These are phyloP conservation scores for Elongisporangium senticosum DNA, from an alignment of 352 stramenopile genomes.

Conservation along the genomic window DNA sequence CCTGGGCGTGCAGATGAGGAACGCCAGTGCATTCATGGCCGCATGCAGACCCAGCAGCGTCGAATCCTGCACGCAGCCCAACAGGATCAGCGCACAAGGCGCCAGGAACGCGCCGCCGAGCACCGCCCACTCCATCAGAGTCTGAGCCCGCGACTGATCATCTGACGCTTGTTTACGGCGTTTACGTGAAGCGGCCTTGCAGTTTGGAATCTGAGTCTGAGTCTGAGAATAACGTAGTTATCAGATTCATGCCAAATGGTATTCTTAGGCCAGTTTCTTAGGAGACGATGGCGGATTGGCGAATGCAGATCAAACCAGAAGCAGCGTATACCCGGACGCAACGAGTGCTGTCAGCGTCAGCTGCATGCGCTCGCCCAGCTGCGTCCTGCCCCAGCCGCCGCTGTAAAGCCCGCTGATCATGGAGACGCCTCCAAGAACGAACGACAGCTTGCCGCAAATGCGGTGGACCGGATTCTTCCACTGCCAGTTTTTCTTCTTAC, in stretches of 20 bases:
- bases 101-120: conserved; percentile 43
- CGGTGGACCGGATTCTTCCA: conserved; percentile 66
- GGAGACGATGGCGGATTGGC: conserved; percentile 6
- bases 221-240: no score
- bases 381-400: conserved; percentile 36
- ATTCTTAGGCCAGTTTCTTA: background rate
- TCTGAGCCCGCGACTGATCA: background rate
- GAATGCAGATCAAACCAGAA: conserved; percentile 35
- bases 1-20: conserved; percentile 47
- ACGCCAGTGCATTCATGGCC: conserved; percentile 41
- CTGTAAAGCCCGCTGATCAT: conserved; percentile 49
- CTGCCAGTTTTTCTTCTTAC: conserved; percentile 60
- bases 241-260: no score
- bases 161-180: background rate
- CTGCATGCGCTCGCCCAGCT: conserved; percentile 43
- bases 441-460: conserved; percentile 44
- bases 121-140: conserved; percentile 14
- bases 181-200: background rate
- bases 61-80: conserved; percentile 33
- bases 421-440: conserved; percentile 34
- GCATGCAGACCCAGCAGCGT: conserved; percentile 54
- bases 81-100: conserved; percentile 35
- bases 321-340: conserved; percentile 29
- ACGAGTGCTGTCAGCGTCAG: conserved; percentile 34
- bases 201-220: background rate